Percentiles rank a stretch among this genome's conserved stretches.
These are phyloP conservation scores for Trametes sanguinea DNA, from an alignment of 768 basidiomycete species.

Conservation along the genomic window DNA sequence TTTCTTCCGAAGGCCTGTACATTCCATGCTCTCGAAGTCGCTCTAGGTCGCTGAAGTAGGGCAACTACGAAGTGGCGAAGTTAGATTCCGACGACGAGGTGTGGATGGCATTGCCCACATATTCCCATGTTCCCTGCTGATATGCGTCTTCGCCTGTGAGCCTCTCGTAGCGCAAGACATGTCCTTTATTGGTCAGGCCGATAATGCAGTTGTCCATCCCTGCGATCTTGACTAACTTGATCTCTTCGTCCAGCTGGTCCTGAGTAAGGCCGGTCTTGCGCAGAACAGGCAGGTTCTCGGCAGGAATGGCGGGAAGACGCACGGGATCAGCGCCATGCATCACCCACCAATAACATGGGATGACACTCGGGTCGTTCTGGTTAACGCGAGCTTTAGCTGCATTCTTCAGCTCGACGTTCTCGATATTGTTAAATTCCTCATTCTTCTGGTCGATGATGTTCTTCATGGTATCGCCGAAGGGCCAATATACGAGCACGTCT, in stretches of 20 bases:
- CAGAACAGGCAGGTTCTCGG: conserved; percentile 51
- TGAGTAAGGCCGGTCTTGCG: conserved; percentile 30
- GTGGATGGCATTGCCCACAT: conserved; percentile 48
- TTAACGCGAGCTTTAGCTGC: conserved; percentile 25
- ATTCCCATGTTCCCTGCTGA: conserved; percentile 59
- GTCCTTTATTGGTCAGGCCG: conserved; percentile 78
- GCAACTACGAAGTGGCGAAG: conserved; percentile 51
- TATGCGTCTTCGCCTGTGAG: conserved; percentile 45
- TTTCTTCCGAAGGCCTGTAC: conserved; percentile 33
- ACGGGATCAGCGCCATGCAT: conserved; percentile 51
- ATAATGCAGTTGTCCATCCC: conserved; percentile 72
- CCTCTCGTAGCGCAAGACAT: conserved; percentile 65
- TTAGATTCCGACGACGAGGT: not conserved
- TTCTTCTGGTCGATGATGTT: conserved; percentile 41
- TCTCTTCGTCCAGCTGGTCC: conserved; percentile 32
- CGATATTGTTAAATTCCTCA: conserved; percentile 48
- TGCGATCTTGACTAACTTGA: conserved; percentile 76
- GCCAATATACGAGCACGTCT: conserved; percentile 78
- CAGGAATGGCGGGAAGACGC: conserved; percentile 59
- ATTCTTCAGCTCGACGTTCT: conserved; percentile 24
- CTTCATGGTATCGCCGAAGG: conserved; percentile 48
- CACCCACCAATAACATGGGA: conserved; percentile 66
- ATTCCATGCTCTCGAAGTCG: conserved; percentile 47
- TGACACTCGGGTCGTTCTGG: conserved; percentile 39
- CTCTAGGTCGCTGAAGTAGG: conserved; percentile 67